Evolutionary conservation across 495 filamentous ascomycete species (phyloP), one percentile per base, ranked within the genome.

Genomic region (Parachaetomium inaequale): DNA sequence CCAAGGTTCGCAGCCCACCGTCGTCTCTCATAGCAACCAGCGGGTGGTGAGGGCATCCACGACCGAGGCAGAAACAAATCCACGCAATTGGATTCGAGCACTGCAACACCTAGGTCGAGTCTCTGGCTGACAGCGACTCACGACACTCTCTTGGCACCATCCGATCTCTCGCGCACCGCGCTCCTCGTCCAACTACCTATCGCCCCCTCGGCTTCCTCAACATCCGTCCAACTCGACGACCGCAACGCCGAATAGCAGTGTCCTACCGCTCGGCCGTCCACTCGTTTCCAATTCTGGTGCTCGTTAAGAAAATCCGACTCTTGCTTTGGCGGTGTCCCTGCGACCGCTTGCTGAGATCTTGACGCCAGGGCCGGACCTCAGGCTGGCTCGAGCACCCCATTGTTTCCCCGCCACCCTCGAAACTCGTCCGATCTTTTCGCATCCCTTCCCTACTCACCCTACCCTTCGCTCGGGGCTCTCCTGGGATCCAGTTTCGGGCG

Each of bases 331-430:
- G 17, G n/a, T 46, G 40, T 36, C 49, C 21, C 42, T 55, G 42
- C 38, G 31, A 28, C 28, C 51, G 34, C 26, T 45, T 42, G 21
- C 7, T 49, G 32, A 63, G 61, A 63, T 45, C 46, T 25, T 25
- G 32, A 63, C 53, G 61, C 61, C 61, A 63, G 54, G 59, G 61
- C 47, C 54, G 61, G 54, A 57, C 61, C 53, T 56, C 17, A 23
- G 2, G n/a, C 23, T 57, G 52, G 52, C 52, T 57, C 60, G 46
- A 46, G 52, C 60, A 26, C 53, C 45, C n/a, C 60, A 57, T 51
- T 62, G 60, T 51, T 47, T 28, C 53, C 23, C 34, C 59, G 40
- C 42, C 46, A 59, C 57, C 4, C n/a, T 14, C 49, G 26, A 54
- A 43, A 4, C 5, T 46, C 32, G 31, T 56, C 45, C 43, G 42